Evolutionary conservation across 164 flowering plant species (phyloP).

Genomic region (Aristolochia fimbriata): DNA sequence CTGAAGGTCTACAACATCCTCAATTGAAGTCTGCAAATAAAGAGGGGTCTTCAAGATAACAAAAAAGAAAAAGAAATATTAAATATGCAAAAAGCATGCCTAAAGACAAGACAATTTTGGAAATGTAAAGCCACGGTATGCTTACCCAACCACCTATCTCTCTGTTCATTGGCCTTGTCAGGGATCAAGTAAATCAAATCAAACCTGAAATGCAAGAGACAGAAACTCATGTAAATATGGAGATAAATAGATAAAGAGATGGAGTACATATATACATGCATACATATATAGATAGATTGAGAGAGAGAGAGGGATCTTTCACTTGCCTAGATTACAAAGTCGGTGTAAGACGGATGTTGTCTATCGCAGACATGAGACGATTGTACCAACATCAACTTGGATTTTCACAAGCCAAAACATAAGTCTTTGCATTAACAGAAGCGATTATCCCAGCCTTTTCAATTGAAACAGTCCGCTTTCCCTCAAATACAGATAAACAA

Average conservation of each 20-base stretch:
- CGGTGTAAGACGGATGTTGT: slow-evolving; percentile 95
- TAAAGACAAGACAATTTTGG: slow-evolving; percentile 64
- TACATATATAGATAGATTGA: no score
- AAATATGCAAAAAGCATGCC: neutral
- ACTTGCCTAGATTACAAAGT: slow-evolving; percentile 77
- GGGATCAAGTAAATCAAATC: slow-evolving; percentile 90
- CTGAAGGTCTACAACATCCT: no score
- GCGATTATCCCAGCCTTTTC: slow-evolving; percentile 98
- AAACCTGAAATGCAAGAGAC: slow-evolving; percentile 41
- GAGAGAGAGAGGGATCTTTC: no score
- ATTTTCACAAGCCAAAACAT: slow-evolving; percentile 95
- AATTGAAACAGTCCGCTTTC: slow-evolving; percentile 94
- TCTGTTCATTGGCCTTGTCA: slow-evolving; percentile 94
- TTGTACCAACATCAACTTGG: slow-evolving; percentile 96
- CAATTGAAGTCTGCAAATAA: no score
- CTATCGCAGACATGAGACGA: slow-evolving; percentile 93
- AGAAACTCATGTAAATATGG: neutral
- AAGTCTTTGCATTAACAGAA: slow-evolving; percentile 92
- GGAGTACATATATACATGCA: neutral
- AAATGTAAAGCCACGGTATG: slow-evolving; percentile 89
- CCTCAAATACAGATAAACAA: slow-evolving; percentile 57
- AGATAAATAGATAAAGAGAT: no score
- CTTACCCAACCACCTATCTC: slow-evolving; percentile 87
- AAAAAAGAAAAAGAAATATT: slow-evolving; percentile 11
- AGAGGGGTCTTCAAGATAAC: no score